Evolutionary conservation across 495 filamentous ascomycete genomes (phyloP), one percentile per base, ranked within the genome.

Genomic region (Trichoderma virens): DNA sequence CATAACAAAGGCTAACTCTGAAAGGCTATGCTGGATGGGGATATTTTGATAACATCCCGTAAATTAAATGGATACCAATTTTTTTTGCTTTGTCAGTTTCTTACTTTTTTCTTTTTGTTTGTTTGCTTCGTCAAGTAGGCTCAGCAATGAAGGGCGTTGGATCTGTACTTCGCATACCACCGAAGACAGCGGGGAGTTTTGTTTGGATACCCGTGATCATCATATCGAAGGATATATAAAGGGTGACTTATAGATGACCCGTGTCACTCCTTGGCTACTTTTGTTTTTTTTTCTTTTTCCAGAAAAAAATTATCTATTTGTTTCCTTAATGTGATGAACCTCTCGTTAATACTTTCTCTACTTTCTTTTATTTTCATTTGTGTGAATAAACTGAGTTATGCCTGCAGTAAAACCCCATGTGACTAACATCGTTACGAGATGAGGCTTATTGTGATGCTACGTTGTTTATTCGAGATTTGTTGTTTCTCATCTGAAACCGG

Each of bases 221-320:
- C 23, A 56, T 56, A 56, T 56, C 51, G 51, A 56, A 28, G 47
- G 47, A 56, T 56, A 28, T 56, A 56, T 45, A 30, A 56, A 56
- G 51, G 51, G 51, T 56, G 51, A 27, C 51, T 56, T 56, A 56
- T 30, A 56, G 51, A 56, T 56, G 51, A 27, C 51, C 51, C 25
- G 51, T 56, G 51, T 56, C 51, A 56, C 51, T 56, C 62, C 60
- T 64, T 31, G 35, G 30, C 32, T 62, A 41, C 65, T 61, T 62
- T 30, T 60, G 41, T 18, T 54, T 2, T 54, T 27, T 30, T 27
- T 30, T 56, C 7, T 3, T 56, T 56, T 56, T 28, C 23, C n/a
- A 31, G 20, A 14, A 5, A 56, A 56, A 56, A 56, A 56, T 1
- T 14, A 45, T 1, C 9, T 45, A 45, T 16, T 5, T 16, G 11